phyloP scores from a whole-genome alignment of 2,329 filamentous ascomycete species.

The Capronia americana region DNA sequence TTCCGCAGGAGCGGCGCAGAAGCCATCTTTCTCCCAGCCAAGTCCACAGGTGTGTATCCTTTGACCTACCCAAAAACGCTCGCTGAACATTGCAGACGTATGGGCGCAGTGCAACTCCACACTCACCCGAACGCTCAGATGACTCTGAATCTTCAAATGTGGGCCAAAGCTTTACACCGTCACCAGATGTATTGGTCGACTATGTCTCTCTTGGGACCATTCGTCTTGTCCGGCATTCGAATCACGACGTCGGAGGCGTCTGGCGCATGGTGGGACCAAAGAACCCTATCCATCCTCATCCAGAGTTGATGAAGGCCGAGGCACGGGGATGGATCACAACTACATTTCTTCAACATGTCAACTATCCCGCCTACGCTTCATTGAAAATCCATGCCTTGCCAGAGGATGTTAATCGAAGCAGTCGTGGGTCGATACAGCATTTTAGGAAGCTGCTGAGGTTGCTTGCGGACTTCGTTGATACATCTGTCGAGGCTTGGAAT shows the following conservation, averaged over 20 bases:
- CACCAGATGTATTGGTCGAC: conserved; percentile 19
- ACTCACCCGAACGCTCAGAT: background rate
- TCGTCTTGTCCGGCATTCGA: conserved; percentile 25
- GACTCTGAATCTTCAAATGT: background rate
- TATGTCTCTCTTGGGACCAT: conserved; percentile 38
- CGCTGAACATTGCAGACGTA: background rate
- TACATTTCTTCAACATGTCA: conserved; percentile 33
- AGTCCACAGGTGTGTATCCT: background rate
- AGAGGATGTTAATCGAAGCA: conserved; percentile 47
- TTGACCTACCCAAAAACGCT: background rate
- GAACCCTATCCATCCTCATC: conserved; percentile 28
- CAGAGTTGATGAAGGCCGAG: conserved; percentile 39
- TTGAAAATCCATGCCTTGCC: conserved; percentile 50
- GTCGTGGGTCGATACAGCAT: conserved; percentile 45
- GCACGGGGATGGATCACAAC: conserved; percentile 48
- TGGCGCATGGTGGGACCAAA: conserved; percentile 32
- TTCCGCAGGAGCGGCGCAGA: conserved; percentile 5
- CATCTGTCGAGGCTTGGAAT: conserved; percentile 48
- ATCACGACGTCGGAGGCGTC: background rate
- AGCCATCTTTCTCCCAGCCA: background rate
- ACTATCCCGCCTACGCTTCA: conserved; percentile 36
- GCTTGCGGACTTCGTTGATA: conserved; percentile 51
- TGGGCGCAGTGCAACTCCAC: background rate
- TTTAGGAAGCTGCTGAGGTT: conserved; percentile 48
- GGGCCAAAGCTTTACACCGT: background rate